A percentile compares a stretch with the other conserved stretches of the same genome.
Evolutionary conservation across 768 basidiomycete genomes (phyloP).

Genomic region (Collybiopsis confluens): DNA sequence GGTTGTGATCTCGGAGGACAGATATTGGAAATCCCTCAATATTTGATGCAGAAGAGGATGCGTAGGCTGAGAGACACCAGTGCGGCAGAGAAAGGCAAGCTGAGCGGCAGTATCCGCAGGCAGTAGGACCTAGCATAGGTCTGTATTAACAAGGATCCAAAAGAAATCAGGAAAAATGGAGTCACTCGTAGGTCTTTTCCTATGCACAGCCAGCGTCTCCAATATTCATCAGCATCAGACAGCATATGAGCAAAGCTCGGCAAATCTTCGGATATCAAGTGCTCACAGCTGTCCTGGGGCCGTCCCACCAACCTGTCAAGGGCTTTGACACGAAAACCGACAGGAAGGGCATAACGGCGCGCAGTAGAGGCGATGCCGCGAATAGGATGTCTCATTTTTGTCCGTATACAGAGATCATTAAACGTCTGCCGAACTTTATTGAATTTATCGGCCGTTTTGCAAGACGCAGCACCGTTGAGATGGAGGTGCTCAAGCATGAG

Average conservation of each 20-base stretch:
- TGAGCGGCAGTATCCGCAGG: slow-evolving; percentile 3
- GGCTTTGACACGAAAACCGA: background rate
- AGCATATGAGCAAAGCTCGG: background rate
- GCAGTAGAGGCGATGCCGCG: background rate
- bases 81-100: background rate
- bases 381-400: background rate
- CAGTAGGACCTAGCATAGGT: background rate
- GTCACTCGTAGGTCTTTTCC: background rate
- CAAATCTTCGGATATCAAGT: background rate
- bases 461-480: background rate
- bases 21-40: background rate
- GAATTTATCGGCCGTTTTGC: slow-evolving; percentile 1
- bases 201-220: slow-evolving; percentile 2
- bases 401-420: slow-evolving; percentile 1
- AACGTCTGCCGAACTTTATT: background rate
- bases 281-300: background rate
- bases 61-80: background rate
- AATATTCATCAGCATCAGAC: slow-evolving; percentile 3
- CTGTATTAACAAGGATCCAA: background rate
- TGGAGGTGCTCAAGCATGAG: background rate
- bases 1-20: background rate
- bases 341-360: slow-evolving; percentile 3
- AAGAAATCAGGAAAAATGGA: background rate
- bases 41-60: slow-evolving; percentile 2
- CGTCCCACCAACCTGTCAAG: slow-evolving; percentile 4